Percentiles rank a stretch among this genome's conserved stretches.
phyloP scores from a whole-genome alignment of 139 green algal species.

The Ulvella scutata region DNA sequence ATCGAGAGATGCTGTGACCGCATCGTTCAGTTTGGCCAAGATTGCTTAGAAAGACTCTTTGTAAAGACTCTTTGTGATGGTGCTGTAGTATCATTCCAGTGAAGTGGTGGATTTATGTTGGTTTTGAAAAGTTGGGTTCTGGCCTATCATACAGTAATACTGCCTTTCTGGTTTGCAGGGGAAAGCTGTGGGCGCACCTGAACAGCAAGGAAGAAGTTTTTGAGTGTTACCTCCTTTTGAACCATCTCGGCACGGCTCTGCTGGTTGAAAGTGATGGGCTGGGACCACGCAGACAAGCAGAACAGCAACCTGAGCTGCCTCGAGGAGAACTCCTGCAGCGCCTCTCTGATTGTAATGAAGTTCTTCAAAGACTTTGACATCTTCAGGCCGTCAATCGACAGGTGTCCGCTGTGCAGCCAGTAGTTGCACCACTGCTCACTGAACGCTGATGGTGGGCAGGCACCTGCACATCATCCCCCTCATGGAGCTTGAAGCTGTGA shows the following conservation, averaged over 20 bases:
- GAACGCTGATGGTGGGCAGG: background rate
- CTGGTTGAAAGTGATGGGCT: constrained; percentile 50
- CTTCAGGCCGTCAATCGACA: constrained; percentile 94
- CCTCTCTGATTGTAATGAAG: constrained; percentile 93
- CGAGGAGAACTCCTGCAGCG: constrained; percentile 55
- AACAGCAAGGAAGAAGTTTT: constrained; percentile 78
- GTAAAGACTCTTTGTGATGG: too few relatives aligned
- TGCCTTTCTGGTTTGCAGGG: too few relatives aligned
- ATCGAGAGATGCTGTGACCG: too few relatives aligned
- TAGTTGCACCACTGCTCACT: constrained; percentile 93
- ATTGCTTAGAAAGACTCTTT: too few relatives aligned
- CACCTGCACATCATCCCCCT: too few relatives aligned
- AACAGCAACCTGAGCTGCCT: constrained; percentile 93
- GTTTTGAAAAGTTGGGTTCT: too few relatives aligned
- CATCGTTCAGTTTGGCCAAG: too few relatives aligned
- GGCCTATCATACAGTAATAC: too few relatives aligned
- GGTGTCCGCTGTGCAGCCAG: constrained; percentile 90
- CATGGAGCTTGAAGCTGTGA: too few relatives aligned
- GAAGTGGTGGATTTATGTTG: too few relatives aligned
- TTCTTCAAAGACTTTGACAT: constrained; percentile 99
- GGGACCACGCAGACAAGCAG: constrained; percentile 76
- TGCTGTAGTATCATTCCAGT: too few relatives aligned
- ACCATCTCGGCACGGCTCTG: constrained; percentile 45
- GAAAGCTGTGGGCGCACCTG: too few relatives aligned
- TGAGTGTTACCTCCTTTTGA: constrained; percentile 50